These are phyloP conservation scores for Ulmus americana DNA, from an alignment of 331 rosid species.

Conservation along the genomic window DNA sequence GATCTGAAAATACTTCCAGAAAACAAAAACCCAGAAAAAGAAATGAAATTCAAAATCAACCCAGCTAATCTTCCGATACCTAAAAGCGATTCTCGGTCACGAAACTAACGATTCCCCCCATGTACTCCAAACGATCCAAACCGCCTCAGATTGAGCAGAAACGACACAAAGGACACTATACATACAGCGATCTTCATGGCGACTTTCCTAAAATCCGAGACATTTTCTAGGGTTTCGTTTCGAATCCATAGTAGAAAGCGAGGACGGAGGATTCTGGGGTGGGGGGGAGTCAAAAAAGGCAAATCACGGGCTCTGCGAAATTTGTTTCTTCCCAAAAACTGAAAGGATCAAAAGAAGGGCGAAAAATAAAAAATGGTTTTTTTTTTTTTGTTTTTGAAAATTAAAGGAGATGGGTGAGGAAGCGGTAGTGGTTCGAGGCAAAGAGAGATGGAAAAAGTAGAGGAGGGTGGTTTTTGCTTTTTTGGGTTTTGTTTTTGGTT, in stretches of 20 bases:
- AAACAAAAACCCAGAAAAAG: not conserved
- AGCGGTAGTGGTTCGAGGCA: not conserved
- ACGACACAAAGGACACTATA: constrained; percentile 16
- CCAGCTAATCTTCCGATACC: constrained; percentile 23
- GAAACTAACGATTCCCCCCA: constrained; percentile 10
- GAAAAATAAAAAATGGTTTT: not conserved
- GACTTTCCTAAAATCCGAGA: constrained; percentile 21
- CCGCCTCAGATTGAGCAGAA: constrained; percentile 24
- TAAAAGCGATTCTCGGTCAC: constrained; percentile 5
- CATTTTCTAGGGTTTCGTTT: constrained; percentile 35
- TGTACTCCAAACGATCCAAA: constrained; percentile 15
- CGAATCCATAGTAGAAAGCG: constrained; percentile 8
- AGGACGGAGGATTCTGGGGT: not conserved
- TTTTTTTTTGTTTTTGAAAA: not conserved
- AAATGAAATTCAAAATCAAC: constrained; percentile 17
- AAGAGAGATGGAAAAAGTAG: not conserved
- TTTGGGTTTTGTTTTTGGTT: constrained; percentile 9
- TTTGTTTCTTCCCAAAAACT: constrained; percentile 19
- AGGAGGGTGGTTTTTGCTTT: not conserved
- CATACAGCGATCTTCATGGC: constrained; percentile 41
- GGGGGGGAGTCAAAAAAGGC: not conserved
- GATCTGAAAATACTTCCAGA: constrained; percentile 18
- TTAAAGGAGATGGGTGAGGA: not conserved
- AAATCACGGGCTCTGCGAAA: constrained; percentile 16
- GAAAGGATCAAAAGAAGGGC: not conserved